Base-by-base conservation (phyloP, 176 grass and related monocot species). In the Carex myosuroides region DNA sequence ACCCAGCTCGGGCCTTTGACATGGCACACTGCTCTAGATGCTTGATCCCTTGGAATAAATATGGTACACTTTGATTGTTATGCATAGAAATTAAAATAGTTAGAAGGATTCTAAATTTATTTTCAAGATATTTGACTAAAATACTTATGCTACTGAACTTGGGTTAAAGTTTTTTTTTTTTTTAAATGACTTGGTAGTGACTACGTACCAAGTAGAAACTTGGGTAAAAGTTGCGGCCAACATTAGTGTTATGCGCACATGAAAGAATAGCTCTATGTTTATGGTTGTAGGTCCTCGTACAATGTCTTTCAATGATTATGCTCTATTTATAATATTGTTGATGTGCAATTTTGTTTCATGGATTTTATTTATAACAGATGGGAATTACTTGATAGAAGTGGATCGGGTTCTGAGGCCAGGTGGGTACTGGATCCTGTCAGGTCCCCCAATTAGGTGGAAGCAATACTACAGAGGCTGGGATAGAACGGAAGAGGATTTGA, bases 11-110 rank as follows among this genome's bases (percentile, higher is more conserved):
- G 89, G 86, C 94, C 26, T 97, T 97, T 71, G 94, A 97, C 82
- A 94, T 94, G 94, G 94, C 91, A 0, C 94, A 97, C 70, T 97
- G 94, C 78, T 97, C 94, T 61, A 91, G 94, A 79, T 97, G 94
- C 84, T 86, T 97, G 88, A 97, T 97, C 65, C 91, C 91, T 81
- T 97, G 94, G 91, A 91, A 90, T 64, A 88, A 97, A 67, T 70
- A 89, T 60, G 86, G 94, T 92, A 92, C 13, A 58, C 57, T 60
- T 66, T 70, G 8, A 21, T 67, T 88, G 13, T 29, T 20, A 54
- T 60, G 26, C 42, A 54, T 29, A 71, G 64, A 20, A 87, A 79
- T 79, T 55, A 69, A 12, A 37, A 73, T 68, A 13, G 26, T 54
- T 30, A 17, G 72, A 55, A 56, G 13, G 50, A 32, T 32, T 77